These are phyloP conservation scores for Acer saccharum DNA, from an alignment of 345 rosid species.

Conservation along the genomic window DNA sequence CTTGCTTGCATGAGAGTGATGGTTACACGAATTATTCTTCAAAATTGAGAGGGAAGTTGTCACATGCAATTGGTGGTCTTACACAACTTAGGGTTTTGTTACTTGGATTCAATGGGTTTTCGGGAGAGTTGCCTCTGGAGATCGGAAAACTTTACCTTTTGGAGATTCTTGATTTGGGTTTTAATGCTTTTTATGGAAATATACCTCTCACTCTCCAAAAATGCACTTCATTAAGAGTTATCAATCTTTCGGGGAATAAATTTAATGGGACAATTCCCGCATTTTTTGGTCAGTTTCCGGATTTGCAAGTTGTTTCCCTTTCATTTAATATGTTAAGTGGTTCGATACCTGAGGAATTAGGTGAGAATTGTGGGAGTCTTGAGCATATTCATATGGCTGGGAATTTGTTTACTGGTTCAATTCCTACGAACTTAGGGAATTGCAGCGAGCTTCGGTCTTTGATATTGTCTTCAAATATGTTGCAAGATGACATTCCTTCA, in stretches of 20 bases:
- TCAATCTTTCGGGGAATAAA: constrained; percentile 47
- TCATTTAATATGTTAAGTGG: constrained; percentile 45
- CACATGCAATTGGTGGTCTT: constrained; percentile 36
- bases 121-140: constrained; percentile 42
- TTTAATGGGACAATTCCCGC: constrained; percentile 43
- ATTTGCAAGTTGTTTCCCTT: constrained; percentile 33
- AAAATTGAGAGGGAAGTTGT: constrained; percentile 36
- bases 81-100: constrained; percentile 40
- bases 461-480: constrained; percentile 45
- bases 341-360: constrained; percentile 33
- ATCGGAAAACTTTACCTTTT: constrained; percentile 37
- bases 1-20: constrained; percentile 28
- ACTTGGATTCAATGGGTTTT: constrained; percentile 44
- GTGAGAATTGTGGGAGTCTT: constrained; percentile 37
- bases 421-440: constrained; percentile 45
- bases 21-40: constrained; percentile 6
- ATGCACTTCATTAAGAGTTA: constrained; percentile 36
- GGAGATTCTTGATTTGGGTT: constrained; percentile 57
- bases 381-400: constrained; percentile 45
- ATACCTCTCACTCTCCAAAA: constrained; percentile 35
- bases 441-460: constrained; percentile 39
- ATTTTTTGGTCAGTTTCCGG: constrained; percentile 19
- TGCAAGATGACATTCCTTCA: constrained; percentile 38
- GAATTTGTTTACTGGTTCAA: constrained; percentile 37
- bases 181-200: constrained; percentile 42